Evolutionary conservation across 768 basidiomycete species (phyloP), one percentile per base, ranked within the genome.

Genomic region (Clathrus columnatus): DNA sequence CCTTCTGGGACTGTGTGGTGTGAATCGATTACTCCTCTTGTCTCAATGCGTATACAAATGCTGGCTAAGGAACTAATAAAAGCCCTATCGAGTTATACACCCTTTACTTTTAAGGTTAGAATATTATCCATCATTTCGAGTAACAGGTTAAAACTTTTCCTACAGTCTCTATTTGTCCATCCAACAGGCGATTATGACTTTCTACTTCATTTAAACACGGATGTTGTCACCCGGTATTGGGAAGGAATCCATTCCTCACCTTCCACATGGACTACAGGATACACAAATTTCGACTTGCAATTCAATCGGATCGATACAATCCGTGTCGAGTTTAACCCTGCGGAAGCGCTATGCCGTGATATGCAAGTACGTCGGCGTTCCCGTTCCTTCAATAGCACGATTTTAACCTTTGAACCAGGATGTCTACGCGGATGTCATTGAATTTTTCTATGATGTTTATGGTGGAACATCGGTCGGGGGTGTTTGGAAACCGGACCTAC

Each of bases 141-240:
- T 42, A 36, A 5, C 10, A 32, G 18, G 54, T 21, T 17, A 36
- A 26, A 16, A 27, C 36, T 54, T 43, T 29, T 7, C 46, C 48
- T 47, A 5, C 61, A 95, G 93, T 72, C 78, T n/a, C 75, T 98
- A 51, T 96, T 97, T 71, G 71, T 79, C 8, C 91, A 95, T 61
- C 88, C 93, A 0, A 79, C 81, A 2, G 73, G 81, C 2, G 87
- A 93, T 62, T 99, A 96, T 64, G 86, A 96, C 62, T 78, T 97
- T 61, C 60, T 96, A 7, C 73, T 98, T 29, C 78, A 87, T 57
- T 77, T 98, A 20, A 75, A 92, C 43, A 74, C 83, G 0, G 50
- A 72, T 14, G 68, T 76, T 2, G 68, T 91, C 1, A 81, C 91
- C 1, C 81, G 90, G 20, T 88, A 91, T 65, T 70, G 77, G 58